These are phyloP conservation scores for Saxophila tyrrhenica DNA, from an alignment of 495 filamentous ascomycete species.

Conservation along the genomic window DNA sequence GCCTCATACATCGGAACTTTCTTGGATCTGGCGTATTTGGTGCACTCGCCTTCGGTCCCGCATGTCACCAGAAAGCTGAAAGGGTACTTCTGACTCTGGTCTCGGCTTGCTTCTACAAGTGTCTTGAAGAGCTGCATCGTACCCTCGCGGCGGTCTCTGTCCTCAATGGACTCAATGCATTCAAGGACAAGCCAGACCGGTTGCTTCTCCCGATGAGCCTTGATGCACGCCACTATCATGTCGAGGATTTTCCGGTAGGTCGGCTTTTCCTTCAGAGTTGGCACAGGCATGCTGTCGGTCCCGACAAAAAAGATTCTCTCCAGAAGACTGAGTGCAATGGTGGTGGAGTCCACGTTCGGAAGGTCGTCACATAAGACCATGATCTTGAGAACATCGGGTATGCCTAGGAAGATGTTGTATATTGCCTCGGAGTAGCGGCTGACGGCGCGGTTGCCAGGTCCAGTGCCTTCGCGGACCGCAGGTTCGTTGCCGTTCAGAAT, in stretches of 20 bases:
- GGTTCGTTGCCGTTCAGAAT: not conserved
- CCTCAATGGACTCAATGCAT: not conserved
- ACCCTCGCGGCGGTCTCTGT: not conserved
- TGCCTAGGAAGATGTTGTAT: not conserved
- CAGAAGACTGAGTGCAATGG: not conserved
- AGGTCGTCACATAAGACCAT: not conserved
- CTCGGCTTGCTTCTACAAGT: not conserved
- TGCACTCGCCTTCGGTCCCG: not conserved
- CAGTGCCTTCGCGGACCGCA: not conserved
- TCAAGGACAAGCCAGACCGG: not conserved
- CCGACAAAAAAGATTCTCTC: not conserved
- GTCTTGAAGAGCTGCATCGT: not conserved
- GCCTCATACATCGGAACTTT: not conserved
- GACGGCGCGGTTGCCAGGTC: not conserved
- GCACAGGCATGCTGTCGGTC: not conserved
- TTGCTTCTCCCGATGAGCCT: not conserved
- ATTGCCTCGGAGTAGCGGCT: not conserved
- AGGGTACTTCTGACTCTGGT: not conserved
- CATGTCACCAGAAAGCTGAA: not conserved
- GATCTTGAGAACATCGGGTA: not conserved
- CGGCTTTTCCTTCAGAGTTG: not conserved
- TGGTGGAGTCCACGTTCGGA: not conserved
- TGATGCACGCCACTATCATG: not conserved
- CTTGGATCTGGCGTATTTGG: not conserved
- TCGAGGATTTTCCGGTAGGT: not conserved